These are phyloP conservation scores for Malassezia obtusa DNA, from an alignment of 1,284 basidiomycete genomes.

Conservation along the genomic window DNA sequence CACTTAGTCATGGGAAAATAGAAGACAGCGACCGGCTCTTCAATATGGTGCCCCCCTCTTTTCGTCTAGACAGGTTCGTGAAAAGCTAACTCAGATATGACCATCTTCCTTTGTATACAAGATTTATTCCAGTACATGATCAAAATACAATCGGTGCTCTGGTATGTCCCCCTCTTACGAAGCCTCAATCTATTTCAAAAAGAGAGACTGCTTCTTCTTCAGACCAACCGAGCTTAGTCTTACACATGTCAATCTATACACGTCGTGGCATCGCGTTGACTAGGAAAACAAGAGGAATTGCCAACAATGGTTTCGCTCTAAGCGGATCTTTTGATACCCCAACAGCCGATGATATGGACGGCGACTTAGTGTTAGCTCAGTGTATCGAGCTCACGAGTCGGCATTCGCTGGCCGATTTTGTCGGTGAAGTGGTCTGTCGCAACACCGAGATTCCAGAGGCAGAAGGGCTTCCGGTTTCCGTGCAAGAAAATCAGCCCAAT, in stretches of 20 bases:
- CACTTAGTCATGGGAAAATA: not conserved
- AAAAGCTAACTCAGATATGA: slow-evolving; percentile 7
- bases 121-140: not conserved
- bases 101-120: slow-evolving; percentile 2
- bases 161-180: not conserved
- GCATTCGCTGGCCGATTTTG: slow-evolving; percentile 6
- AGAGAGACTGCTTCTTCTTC: not conserved
- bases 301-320: not conserved
- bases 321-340: not conserved
- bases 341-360: not conserved
- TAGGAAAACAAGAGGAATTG: slow-evolving; percentile 3
- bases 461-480: not conserved
- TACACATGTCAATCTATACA: slow-evolving; percentile 12
- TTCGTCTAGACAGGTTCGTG: slow-evolving; percentile 9
- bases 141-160: slow-evolving; percentile 4
- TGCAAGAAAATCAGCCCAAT: not conserved
- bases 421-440: slow-evolving; percentile 7
- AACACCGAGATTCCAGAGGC: slow-evolving; percentile 10
- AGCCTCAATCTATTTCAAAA: not conserved
- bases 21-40: not conserved
- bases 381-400: not conserved
- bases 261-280: slow-evolving; percentile 1
- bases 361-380: slow-evolving; percentile 4
- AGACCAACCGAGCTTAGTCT: not conserved
- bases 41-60: slow-evolving; percentile 2